Conservation (phyloP, 306 rosid genomes). For the Parietaria judaica region DNA sequence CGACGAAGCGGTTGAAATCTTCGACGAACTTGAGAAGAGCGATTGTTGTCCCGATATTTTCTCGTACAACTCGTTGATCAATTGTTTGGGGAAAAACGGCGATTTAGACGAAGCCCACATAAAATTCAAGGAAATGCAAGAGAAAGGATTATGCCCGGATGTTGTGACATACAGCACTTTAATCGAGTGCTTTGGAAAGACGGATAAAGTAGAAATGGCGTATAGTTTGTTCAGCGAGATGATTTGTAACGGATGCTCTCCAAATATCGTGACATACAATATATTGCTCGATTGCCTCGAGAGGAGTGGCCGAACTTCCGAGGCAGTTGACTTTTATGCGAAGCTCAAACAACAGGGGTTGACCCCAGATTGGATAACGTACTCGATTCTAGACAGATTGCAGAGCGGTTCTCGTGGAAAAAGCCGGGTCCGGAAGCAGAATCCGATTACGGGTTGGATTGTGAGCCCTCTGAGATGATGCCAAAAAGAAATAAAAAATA, state of each 20-base stretch:
- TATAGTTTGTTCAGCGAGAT: slow-evolving; percentile 68
- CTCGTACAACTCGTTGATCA: slow-evolving; percentile 80
- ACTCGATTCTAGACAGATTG: slow-evolving; percentile 73
- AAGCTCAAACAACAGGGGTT: slow-evolving; percentile 85
- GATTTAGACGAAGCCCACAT: slow-evolving; percentile 94
- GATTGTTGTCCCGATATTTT: slow-evolving; percentile 58
- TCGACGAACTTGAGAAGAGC: slow-evolving; percentile 78
- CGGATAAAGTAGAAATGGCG: slow-evolving; percentile 81
- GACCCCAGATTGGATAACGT: slow-evolving; percentile 83
- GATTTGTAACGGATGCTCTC: slow-evolving; percentile 71
- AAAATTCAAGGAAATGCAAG: slow-evolving; percentile 90
- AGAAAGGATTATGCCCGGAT: slow-evolving; percentile 75
- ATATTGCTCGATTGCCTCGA: slow-evolving; percentile 89
- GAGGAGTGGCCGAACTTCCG: slow-evolving; percentile 78
- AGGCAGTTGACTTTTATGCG: slow-evolving; percentile 82
- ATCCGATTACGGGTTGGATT: slow-evolving; percentile 93
- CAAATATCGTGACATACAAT: slow-evolving; percentile 79
- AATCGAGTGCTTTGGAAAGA: slow-evolving; percentile 93
- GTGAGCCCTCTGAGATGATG: slow-evolving; percentile 45
- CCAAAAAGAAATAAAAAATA: too few species aligned
- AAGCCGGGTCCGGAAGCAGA: slow-evolving; percentile 65
- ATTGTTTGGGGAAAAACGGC: slow-evolving; percentile 93
- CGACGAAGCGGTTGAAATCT: slow-evolving; percentile 49
- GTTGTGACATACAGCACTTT: slow-evolving; percentile 94
- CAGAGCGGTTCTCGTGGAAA: slow-evolving; percentile 64